phyloP scores from a whole-genome alignment of 495 filamentous ascomycete genomes.

The Hypoxylon perforatum region DNA sequence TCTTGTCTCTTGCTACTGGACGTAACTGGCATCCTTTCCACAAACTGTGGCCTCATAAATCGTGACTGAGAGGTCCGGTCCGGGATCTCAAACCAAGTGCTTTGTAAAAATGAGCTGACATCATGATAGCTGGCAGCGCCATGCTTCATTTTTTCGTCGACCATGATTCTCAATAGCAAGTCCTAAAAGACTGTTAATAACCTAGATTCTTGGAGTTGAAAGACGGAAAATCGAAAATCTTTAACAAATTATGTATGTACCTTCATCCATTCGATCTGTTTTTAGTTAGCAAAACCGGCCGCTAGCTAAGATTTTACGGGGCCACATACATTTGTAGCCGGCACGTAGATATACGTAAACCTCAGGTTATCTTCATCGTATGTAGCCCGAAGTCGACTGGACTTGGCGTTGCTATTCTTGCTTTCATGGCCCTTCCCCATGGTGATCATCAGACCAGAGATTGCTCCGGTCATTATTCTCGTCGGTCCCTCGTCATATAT shows the following conservation, averaged over 20 bases:
- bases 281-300: conserved; percentile 9
- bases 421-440: neutral
- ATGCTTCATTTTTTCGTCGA: neutral
- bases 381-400: neutral
- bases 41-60: conserved; percentile 17
- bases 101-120: conserved; percentile 19
- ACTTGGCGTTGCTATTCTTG: neutral
- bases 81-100: conserved; percentile 24
- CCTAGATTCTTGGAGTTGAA: neutral
- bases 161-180: conserved; percentile 20
- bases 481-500: conserved; percentile 14
- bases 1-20: conserved; percentile 3
- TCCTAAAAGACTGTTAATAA: conserved; percentile 20
- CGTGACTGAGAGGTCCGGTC: conserved; percentile 19
- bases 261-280: conserved; percentile 27
- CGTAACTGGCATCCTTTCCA: neutral
- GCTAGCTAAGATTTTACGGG: neutral
- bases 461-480: conserved; percentile 7
- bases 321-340: conserved; percentile 24
- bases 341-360: conserved; percentile 20
- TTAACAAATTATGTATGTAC: conserved; percentile 7
- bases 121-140: neutral
- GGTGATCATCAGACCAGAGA: neutral
- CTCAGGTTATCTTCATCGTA: neutral
- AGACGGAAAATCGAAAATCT: neutral